Evolutionary conservation across 495 filamentous ascomycete species (phyloP).

Genomic region (Hypoxylon rickii): DNA sequence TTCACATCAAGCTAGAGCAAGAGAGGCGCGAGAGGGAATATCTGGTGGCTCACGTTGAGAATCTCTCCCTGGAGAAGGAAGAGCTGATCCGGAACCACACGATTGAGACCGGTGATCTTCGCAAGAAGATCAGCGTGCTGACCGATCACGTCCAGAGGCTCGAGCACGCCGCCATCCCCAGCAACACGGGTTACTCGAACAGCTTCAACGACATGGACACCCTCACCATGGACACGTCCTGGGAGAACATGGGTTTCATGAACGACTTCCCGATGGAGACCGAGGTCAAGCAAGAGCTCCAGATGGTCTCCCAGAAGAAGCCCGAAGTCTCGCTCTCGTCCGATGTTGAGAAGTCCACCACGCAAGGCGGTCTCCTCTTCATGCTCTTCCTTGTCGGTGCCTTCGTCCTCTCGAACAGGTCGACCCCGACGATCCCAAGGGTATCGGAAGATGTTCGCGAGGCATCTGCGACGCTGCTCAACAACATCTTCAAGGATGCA

Average conservation of each 20-base stretch:
- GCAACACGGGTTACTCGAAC: slow-evolving; percentile 64
- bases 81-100: slow-evolving; percentile 89
- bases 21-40: slow-evolving; percentile 70
- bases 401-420: slow-evolving; percentile 88
- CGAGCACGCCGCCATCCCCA: slow-evolving; percentile 65
- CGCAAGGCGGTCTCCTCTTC: slow-evolving; percentile 67
- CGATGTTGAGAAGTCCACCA: slow-evolving; percentile 64
- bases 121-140: slow-evolving; percentile 91
- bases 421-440: slow-evolving; percentile 71
- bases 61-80: slow-evolving; percentile 83
- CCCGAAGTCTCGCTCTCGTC: slow-evolving; percentile 53
- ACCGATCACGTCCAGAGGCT: slow-evolving; percentile 82
- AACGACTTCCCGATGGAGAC: slow-evolving; percentile 60
- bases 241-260: slow-evolving; percentile 81
- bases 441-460: slow-evolving; percentile 92
- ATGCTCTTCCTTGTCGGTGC: slow-evolving; percentile 96
- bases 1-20: slow-evolving; percentile 69
- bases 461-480: slow-evolving; percentile 86
- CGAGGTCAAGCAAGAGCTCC: slow-evolving; percentile 59
- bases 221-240: slow-evolving; percentile 76
- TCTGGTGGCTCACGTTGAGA: slow-evolving; percentile 74
- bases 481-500: slow-evolving; percentile 84
- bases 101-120: slow-evolving; percentile 89
- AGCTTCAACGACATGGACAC: slow-evolving; percentile 82
- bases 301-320: slow-evolving; percentile 63